These are phyloP conservation scores for Gamarada debralockiae DNA, from an alignment of 495 filamentous ascomycete species.

Conservation along the genomic window DNA sequence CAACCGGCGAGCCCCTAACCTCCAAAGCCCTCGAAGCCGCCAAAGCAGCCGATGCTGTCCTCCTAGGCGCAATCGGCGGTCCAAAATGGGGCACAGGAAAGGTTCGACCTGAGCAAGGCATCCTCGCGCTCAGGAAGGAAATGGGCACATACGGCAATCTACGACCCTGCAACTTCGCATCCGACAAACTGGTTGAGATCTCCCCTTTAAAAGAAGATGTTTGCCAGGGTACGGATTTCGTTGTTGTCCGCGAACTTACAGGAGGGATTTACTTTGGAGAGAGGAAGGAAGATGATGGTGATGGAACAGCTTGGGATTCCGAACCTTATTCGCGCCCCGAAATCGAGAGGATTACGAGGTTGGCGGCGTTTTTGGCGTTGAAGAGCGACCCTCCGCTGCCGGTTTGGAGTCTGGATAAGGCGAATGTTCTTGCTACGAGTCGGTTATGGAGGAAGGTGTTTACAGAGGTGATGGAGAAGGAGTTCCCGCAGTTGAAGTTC, in stretches of 20 bases:
- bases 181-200: slow-evolving; percentile 77
- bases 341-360: slow-evolving; percentile 83
- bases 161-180: slow-evolving; percentile 94
- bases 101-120: slow-evolving; percentile 91
- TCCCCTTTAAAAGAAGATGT: slow-evolving; percentile 87
- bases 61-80: slow-evolving; percentile 93
- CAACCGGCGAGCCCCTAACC: slow-evolving; percentile 71
- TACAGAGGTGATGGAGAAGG: slow-evolving; percentile 72
- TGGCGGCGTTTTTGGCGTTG: slow-evolving; percentile 80
- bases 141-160: slow-evolving; percentile 96
- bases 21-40: slow-evolving; percentile 82
- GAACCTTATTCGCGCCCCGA: slow-evolving; percentile 86
- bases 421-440: slow-evolving; percentile 90
- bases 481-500: slow-evolving; percentile 84
- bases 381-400: slow-evolving; percentile 74
- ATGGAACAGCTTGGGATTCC: slow-evolving; percentile 77
- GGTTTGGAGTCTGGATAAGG: slow-evolving; percentile 93
- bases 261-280: slow-evolving; percentile 98
- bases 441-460: slow-evolving; percentile 89
- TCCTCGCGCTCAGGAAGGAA: slow-evolving; percentile 90
- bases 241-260: slow-evolving; percentile 90
- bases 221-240: slow-evolving; percentile 88
- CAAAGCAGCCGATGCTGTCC: slow-evolving; percentile 85
- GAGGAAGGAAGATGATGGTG: slow-evolving; percentile 79
- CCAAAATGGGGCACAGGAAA: slow-evolving; percentile 94